Evolutionary conservation across 2,329 filamentous ascomycete genomes (phyloP).

Genomic region (Ophiosphaerella korrae): DNA sequence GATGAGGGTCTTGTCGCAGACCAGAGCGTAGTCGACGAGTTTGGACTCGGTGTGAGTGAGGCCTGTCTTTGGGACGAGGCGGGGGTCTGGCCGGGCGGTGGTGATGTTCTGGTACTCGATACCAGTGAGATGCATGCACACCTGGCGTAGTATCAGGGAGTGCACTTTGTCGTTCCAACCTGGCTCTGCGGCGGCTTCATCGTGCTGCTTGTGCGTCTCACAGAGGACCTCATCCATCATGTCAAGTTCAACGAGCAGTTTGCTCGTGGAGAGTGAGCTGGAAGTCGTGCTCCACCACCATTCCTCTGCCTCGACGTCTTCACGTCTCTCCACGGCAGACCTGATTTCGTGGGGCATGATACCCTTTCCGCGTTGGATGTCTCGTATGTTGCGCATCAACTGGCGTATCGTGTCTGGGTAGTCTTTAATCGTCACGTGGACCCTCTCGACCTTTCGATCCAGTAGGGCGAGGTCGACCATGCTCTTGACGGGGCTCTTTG

Average conservation of each 20-base stretch:
- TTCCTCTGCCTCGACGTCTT: slow-evolving; percentile 1
- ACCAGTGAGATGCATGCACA: slow-evolving; percentile 6
- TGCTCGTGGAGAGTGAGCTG: slow-evolving; percentile 2
- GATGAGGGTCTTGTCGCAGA: slow-evolving; percentile 1
- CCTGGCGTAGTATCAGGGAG: slow-evolving; percentile 5
- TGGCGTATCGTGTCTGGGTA: slow-evolving; percentile 4
- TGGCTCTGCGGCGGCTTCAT: slow-evolving; percentile 1
- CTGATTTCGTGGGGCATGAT: slow-evolving; percentile 7
- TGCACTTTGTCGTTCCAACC: slow-evolving; percentile 6
- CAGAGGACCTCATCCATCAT: slow-evolving; percentile 4
- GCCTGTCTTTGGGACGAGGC: slow-evolving; percentile 9
- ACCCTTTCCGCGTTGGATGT: slow-evolving; percentile 4
- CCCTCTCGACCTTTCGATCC: slow-evolving; percentile 9
- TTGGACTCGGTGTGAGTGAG: slow-evolving; percentile 9
- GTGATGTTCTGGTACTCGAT: slow-evolving; percentile 9
- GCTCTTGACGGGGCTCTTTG: slow-evolving; percentile 10
- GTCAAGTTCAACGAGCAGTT: slow-evolving; percentile 5
- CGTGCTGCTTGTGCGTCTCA: slow-evolving; percentile 3
- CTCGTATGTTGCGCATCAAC: neutral
- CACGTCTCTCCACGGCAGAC: slow-evolving; percentile 1
- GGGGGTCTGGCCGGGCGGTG: slow-evolving; percentile 4
- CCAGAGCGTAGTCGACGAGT: slow-evolving; percentile 6
- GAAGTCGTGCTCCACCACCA: slow-evolving; percentile 7
- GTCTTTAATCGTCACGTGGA: slow-evolving; percentile 2
- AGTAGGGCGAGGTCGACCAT: slow-evolving; percentile 10